Percentiles rank a stretch among this genome's conserved stretches.
phyloP scores from a whole-genome alignment of 352 stramenopile species.

The Phytophthora sp. region DNA sequence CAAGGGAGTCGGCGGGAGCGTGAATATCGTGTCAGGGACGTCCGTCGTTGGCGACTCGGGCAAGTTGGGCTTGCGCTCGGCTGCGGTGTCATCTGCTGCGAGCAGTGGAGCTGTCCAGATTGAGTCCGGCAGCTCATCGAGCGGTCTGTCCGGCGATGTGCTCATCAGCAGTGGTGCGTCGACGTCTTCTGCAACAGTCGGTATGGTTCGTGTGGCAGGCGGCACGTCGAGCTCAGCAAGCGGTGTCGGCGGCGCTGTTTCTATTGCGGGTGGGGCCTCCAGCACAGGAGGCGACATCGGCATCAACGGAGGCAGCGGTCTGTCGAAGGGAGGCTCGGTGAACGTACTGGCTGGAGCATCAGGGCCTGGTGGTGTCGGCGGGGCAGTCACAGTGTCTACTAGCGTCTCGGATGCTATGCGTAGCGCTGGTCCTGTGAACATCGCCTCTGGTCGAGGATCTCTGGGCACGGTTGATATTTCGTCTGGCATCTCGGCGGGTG shows the following conservation, averaged over 20 bases:
- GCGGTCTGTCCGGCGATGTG: conserved; percentile 6
- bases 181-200: conserved; percentile 6
- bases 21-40: conserved; percentile 11
- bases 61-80: conserved; percentile 6
- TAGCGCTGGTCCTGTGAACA: conserved; percentile 6
- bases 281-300: conserved; percentile 7
- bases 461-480: conserved; percentile 21
- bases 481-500: conserved; percentile 1
- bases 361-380: neutral
- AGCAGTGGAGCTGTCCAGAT: conserved; percentile 16
- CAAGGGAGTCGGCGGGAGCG: conserved; percentile 3
- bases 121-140: conserved; percentile 4
- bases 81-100: conserved; percentile 5
- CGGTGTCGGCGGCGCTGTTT: conserved; percentile 4
- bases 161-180: conserved; percentile 13
- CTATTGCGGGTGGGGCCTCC: conserved; percentile 2
- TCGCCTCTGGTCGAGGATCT: conserved; percentile 7
- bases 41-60: conserved; percentile 5
- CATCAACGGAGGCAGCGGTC: conserved; percentile 11
- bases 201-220: conserved; percentile 5
- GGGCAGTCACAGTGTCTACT: conserved; percentile 5
- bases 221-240: conserved; percentile 3
- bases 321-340: conserved; percentile 32
- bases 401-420: conserved; percentile 12
- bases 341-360: conserved; percentile 8